Evolutionary conservation across 495 filamentous ascomycete species (phyloP).

Genomic region (Penicillium longicatenatum): DNA sequence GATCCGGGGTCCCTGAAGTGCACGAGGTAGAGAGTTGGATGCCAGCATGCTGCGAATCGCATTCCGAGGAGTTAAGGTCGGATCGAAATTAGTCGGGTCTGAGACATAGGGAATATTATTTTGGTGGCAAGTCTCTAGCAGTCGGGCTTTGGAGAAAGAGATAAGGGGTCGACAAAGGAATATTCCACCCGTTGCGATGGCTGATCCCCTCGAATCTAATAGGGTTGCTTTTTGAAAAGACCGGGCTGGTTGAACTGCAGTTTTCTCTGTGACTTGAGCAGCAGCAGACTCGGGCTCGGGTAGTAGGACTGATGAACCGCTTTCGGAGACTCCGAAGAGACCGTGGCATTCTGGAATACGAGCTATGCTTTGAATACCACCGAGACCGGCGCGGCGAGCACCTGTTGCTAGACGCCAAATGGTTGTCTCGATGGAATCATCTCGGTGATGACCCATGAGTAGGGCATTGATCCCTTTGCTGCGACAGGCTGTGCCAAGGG

Average conservation of each 20-base stretch:
- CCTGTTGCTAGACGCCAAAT: slow-evolving; percentile 69
- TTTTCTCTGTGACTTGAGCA: not conserved
- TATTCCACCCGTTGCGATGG: slow-evolving; percentile 69
- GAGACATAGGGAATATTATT: slow-evolving; percentile 72
- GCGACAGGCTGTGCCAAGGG: slow-evolving; percentile 63
- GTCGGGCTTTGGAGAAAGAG: slow-evolving; percentile 65
- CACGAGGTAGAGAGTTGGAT: slow-evolving; percentile 62
- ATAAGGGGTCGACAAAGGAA: slow-evolving; percentile 75
- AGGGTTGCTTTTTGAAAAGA: not conserved
- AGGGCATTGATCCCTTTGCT: slow-evolving; percentile 51
- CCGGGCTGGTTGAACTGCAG: not conserved
- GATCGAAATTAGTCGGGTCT: slow-evolving; percentile 83
- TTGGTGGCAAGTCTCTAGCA: slow-evolving; percentile 71
- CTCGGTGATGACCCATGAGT: slow-evolving; percentile 79
- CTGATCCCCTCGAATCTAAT: not conserved
- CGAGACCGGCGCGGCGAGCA: slow-evolving; percentile 63
- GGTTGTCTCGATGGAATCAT: slow-evolving; percentile 87
- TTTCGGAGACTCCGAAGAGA: slow-evolving; percentile 68
- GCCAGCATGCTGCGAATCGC: slow-evolving; percentile 69
- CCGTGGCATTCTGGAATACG: slow-evolving; percentile 84
- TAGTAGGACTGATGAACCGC: slow-evolving; percentile 48
- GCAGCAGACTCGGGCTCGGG: not conserved
- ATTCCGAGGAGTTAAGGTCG: slow-evolving; percentile 76
- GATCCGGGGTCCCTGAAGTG: slow-evolving; percentile 66
- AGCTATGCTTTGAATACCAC: slow-evolving; percentile 63